Percentiles rank a stretch among this genome's conserved stretches.
phyloP scores from a whole-genome alignment of 257 asterid species.

The Ocimum tenuiflorum region DNA sequence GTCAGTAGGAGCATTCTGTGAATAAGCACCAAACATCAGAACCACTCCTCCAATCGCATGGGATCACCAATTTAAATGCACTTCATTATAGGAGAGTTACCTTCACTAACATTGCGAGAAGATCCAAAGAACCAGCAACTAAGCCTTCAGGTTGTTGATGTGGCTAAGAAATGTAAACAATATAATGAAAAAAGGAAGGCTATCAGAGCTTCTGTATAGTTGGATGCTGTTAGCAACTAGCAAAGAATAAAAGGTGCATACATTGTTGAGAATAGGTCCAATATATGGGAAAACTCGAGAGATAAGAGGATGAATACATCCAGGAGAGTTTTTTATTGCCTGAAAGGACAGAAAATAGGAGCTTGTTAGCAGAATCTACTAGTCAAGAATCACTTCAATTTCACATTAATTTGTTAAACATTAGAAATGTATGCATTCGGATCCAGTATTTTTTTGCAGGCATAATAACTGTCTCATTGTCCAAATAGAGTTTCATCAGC shows the following conservation, averaged over 20 bases:
- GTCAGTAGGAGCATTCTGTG: slow-evolving; percentile 78
- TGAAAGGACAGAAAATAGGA: slow-evolving; percentile 29
- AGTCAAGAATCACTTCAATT: neutral
- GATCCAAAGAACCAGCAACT: slow-evolving; percentile 93
- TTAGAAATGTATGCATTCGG: neutral
- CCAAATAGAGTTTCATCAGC: slow-evolving; percentile 13
- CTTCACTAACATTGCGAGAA: slow-evolving; percentile 75
- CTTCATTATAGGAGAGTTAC: slow-evolving; percentile 29
- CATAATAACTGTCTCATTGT: neutral
- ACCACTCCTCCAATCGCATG: slow-evolving; percentile 13
- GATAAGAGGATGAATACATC: slow-evolving; percentile 80
- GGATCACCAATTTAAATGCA: slow-evolving; percentile 1
- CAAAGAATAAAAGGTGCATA: slow-evolving; percentile 29
- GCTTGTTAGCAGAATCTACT: slow-evolving; percentile 7
- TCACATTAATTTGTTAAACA: neutral
- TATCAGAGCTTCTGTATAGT: slow-evolving; percentile 9
- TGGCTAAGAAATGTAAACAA: slow-evolving; percentile 54
- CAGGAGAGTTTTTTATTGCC: slow-evolving; percentile 92
- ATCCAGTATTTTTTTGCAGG: slow-evolving; percentile 2
- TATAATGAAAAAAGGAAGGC: slow-evolving; percentile 19
- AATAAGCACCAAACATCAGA: slow-evolving; percentile 19
- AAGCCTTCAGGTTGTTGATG: slow-evolving; percentile 86
- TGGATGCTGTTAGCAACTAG: slow-evolving; percentile 3
- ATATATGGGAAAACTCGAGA: slow-evolving; percentile 79
- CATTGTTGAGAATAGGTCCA: slow-evolving; percentile 73